Evolutionary conservation across 2,329 filamentous ascomycete species (phyloP), one percentile per base, ranked within the genome.

Genomic region (Sporothrix inflata): DNA sequence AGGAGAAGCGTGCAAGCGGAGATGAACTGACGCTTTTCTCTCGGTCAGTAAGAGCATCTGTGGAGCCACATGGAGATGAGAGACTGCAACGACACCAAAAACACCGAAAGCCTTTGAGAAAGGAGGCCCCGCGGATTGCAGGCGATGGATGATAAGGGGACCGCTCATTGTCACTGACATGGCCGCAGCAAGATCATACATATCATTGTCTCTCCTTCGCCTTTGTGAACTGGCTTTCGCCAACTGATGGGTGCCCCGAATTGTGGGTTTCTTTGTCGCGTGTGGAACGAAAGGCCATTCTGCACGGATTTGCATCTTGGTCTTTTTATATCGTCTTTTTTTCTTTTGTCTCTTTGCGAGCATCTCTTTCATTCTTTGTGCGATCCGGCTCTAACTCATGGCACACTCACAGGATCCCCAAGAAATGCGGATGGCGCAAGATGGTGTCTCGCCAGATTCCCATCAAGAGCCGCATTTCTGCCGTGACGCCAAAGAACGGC

Each of bases 31-130:
- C 30, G 30, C 55, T n/a, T 40, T 16, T 19, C 51, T 14, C 14
- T 47, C 11, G n/a, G 47, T 51, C 47, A 21, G 47, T 51, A 19
- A 21, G 47, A 51, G 51, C 24, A 11, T 6, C n/a, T 51, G 51
- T 55, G 51, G 24, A 30, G 51, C n/a, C 47, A 51, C 47, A 51
- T 53, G 49, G 49, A 53, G 49, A 53, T 53, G 49, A 53, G 21
- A 51, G 21, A 3, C n/a, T 7, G 21, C 47, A 30, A 55, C 12
- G 51, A 55, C 51, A 57, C 34, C 53, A 57, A 57, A 9, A 30
- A 30, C 27, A 57, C 27, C 27, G 53, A 57, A 34, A 19, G 16
- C 27, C 53, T 57, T 34, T 34, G 53, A 57, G n/a, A 57, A 57
- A 57, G 24, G 14, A 30, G 53, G 7, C 27, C 6, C 53, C 6